These are phyloP conservation scores for Drosera capensis DNA, from an alignment of 148 eudicot genomes.

Conservation along the genomic window DNA sequence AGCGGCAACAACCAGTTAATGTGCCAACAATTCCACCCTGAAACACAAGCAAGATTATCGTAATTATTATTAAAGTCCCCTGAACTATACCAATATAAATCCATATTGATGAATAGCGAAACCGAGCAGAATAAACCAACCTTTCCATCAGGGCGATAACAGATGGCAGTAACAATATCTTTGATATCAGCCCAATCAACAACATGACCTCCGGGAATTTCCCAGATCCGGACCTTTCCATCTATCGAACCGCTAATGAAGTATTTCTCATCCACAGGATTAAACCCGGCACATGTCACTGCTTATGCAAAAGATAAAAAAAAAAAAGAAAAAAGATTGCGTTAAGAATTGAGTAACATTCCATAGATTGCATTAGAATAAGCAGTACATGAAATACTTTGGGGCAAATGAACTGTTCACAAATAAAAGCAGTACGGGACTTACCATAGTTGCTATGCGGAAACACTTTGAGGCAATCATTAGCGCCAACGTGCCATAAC, in stretches of 20 bases:
- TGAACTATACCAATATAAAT: too few relatives aligned
- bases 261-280: slow-evolving; percentile 56
- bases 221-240: too few relatives aligned
- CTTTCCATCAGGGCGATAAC: slow-evolving; percentile 80
- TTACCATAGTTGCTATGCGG: slow-evolving; percentile 64
- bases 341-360: too few relatives aligned
- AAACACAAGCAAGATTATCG: slow-evolving; percentile 9
- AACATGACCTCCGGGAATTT: too few relatives aligned
- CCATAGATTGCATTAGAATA: too few relatives aligned
- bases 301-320: slow-evolving; percentile 15
- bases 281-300: slow-evolving; percentile 85
- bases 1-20: slow-evolving; percentile 22
- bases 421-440: slow-evolving; percentile 4
- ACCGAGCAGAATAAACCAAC: slow-evolving; percentile 17
- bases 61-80: too few relatives aligned
- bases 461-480: slow-evolving; percentile 52
- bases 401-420: too few relatives aligned
- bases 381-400: too few relatives aligned
- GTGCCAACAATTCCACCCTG: slow-evolving; percentile 64
- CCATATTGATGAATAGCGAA: too few relatives aligned
- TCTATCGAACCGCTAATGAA: slow-evolving; percentile 91
- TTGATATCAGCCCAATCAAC: too few relatives aligned
- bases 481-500: slow-evolving; percentile 65
- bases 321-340: too few relatives aligned
- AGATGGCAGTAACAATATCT: slow-evolving; percentile 70